Evolutionary conservation across 495 filamentous ascomycete species (phyloP), one percentile per base, ranked within the genome.

Genomic region (Neurospora sublineolata): DNA sequence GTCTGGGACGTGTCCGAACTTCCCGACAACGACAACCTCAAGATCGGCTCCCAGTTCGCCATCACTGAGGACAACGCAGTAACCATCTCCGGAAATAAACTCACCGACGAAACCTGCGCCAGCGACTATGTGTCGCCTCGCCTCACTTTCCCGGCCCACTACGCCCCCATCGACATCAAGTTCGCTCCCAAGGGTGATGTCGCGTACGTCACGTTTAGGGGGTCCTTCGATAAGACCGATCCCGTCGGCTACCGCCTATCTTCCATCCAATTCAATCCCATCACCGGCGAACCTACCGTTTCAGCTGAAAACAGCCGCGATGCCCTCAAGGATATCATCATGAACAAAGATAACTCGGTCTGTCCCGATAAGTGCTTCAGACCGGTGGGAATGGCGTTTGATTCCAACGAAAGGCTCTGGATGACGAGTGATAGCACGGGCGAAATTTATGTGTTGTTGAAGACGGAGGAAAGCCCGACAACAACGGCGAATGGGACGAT

Each of bases 1-100:
- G 84, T 85, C 3, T 92, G 89, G 89, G 80, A 85, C 70, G 83
- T 79, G 0, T 74, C 82, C 58, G 84, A 84, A 60, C 86, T 89
- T 68, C 87, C 87, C 3, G 72, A 83, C 36, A 80, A 81, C 70
- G 79, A 76, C 14, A 81, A 78, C 18, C 73, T 88, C n/a, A 72
- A 73, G 14, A 75, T 85, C 14, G 86, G 86, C 23, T 79, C 76
- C 41, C 87, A 89, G 76, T 87, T 89, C 74, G 81, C 76, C 4
- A 73, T 85, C 60, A 39, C 77, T 18, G 72, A 80, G 39, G 83
- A 83, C 67, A 70, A 30, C 46, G 27, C 52, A 12, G 14, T 18
- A 3, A 64, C 52, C 5, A 23, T 64, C 14, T 18, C 27, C 0
- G 52, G 6, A 1, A 64, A 64, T 1, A 84, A 80, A 1, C 76